Conservation (phyloP, 805 yeast species). For the Zygotorulaspora danielsina region DNA sequence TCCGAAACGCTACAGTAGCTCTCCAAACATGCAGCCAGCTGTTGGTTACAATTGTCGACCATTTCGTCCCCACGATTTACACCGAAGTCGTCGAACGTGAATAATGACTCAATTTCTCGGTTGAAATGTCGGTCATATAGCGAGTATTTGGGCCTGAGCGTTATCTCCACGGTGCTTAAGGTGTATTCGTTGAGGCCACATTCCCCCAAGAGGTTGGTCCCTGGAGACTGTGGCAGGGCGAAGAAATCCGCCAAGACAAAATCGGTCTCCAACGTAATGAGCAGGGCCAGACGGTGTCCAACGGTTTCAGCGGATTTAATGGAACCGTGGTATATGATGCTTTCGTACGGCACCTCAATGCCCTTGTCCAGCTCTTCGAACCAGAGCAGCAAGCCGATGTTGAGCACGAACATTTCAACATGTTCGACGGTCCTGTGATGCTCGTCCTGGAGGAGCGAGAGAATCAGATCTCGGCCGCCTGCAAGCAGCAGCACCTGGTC, state of each 20-base stretch:
- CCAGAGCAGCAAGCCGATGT: slow-evolving; percentile 40
- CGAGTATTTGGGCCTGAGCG: slow-evolving; percentile 36
- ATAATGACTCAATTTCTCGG: slow-evolving; percentile 35
- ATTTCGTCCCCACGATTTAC: slow-evolving; percentile 39
- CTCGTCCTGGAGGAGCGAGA: slow-evolving; percentile 19
- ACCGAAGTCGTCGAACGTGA: slow-evolving; percentile 39
- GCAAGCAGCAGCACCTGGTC: slow-evolving; percentile 38
- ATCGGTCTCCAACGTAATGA: slow-evolving; percentile 31
- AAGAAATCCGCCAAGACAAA: slow-evolving; percentile 23
- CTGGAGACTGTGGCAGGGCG: slow-evolving; percentile 4
- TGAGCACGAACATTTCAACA: slow-evolving; percentile 39
- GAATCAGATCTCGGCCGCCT: slow-evolving; percentile 39
- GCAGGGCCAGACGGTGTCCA: slow-evolving; percentile 28
- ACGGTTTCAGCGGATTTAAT: slow-evolving; percentile 17
- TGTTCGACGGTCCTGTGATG: slow-evolving; percentile 12
- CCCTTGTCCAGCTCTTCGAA: slow-evolving; percentile 36
- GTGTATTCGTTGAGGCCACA: slow-evolving; percentile 6
- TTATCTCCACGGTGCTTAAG: slow-evolving; percentile 31
- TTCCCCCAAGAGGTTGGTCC: not conserved
- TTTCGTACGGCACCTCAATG: slow-evolving; percentile 36
- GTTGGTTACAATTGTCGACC: slow-evolving; percentile 37
- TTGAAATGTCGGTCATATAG: slow-evolving; percentile 38
- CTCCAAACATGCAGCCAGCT: slow-evolving; percentile 37
- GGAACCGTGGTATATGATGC: slow-evolving; percentile 33
- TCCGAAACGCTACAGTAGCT: slow-evolving; percentile 11